A percentile compares a stretch with the other conserved stretches of the same genome.
These are phyloP conservation scores for Botryosphaeria dothidea DNA, from an alignment of 2,329 filamentous ascomycete species.

Conservation along the genomic window DNA sequence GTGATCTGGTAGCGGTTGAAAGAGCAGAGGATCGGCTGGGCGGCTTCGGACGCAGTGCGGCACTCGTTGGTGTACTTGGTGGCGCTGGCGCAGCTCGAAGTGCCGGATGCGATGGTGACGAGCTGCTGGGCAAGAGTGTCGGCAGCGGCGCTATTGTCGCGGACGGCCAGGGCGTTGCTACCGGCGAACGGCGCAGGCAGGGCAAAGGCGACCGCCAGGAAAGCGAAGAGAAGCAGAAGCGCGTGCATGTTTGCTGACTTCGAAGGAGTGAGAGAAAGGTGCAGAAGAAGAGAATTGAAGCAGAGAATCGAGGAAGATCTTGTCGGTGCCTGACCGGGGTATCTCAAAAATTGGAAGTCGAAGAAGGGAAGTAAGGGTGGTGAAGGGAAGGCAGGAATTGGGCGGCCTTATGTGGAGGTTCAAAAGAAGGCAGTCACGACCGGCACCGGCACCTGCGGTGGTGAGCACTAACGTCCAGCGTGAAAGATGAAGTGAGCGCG, in stretches of 20 bases:
- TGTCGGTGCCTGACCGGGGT: conserved; percentile 11
- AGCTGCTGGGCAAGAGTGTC: conserved; percentile 38
- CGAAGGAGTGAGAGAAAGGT: not conserved
- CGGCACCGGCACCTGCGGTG: not conserved
- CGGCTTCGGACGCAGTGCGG: conserved; percentile 64
- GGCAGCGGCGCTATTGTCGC: not conserved
- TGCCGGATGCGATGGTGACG: conserved; percentile 58
- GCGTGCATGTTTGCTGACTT: not conserved
- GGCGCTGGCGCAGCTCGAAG: conserved; percentile 53
- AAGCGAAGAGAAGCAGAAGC: not conserved
- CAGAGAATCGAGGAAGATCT: not conserved
- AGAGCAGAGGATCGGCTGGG: conserved; percentile 55
- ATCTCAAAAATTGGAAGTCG: not conserved
- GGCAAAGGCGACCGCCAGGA: not conserved
- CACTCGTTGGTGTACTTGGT: conserved; percentile 57
- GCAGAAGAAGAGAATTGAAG: not conserved
- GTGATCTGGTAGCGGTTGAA: conserved; percentile 61
- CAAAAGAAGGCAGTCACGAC: not conserved
- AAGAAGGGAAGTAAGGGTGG: conserved; percentile 3
- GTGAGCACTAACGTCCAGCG: conserved; percentile 1
- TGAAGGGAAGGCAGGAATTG: not conserved
- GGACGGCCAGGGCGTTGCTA: not conserved
- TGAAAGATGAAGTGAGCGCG: conserved; percentile 1
- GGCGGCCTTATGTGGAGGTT: not conserved
- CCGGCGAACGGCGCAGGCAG: not conserved